Evolutionary conservation across 129 eudicot genomes (phyloP).

Genomic region (Logfia minima): DNA sequence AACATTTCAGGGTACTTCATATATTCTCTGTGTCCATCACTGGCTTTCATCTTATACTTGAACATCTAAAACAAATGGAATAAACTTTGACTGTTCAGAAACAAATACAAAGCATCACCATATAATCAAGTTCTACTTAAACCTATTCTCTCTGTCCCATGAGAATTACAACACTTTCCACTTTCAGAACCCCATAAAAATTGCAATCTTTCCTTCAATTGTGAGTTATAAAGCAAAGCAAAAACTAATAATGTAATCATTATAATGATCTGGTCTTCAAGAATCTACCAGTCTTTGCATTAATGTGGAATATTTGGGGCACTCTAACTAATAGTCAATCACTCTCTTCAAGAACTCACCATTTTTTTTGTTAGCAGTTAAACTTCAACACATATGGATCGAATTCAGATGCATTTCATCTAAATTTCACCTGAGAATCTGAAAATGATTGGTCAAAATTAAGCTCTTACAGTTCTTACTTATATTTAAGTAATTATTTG

Average conservation of each 20-base stretch:
- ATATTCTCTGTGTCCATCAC: constrained; percentile 85
- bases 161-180: background rate
- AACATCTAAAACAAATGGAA: constrained; percentile 54
- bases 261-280: background rate
- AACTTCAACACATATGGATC: background rate
- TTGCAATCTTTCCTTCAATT: background rate
- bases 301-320: background rate
- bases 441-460: background rate
- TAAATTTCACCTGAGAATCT: background rate
- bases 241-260: background rate
- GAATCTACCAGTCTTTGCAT: background rate
- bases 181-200: background rate
- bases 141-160: background rate
- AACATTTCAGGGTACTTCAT: constrained; percentile 71
- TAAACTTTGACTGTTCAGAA: background rate
- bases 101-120: background rate
- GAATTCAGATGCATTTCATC: background rate
- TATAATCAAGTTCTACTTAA: background rate
- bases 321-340: background rate
- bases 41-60: constrained; percentile 66
- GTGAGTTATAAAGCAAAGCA: background rate
- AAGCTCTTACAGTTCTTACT: background rate
- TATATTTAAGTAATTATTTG: background rate
- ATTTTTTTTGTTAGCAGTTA: too few species aligned
- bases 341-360: background rate